Conservation (phyloP, 2,329 filamentous ascomycete species). For the Lasiodiplodia gonubiensis region DNA sequence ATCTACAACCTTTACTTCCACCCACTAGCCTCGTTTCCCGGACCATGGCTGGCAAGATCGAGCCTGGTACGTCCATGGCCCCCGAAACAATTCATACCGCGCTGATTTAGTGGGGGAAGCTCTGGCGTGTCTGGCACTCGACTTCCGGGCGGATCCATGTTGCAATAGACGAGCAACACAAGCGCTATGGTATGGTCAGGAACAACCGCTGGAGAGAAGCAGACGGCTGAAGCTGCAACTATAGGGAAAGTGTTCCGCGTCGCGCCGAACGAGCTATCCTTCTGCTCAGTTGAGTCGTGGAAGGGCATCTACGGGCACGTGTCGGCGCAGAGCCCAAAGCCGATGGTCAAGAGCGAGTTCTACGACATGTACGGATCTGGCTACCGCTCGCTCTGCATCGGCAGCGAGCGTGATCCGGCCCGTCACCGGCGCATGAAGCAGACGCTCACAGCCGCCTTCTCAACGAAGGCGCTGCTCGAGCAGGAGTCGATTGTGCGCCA, state of each 20-base stretch:
- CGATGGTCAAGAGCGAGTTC: constrained; percentile 38
- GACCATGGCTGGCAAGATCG: constrained; percentile 31
- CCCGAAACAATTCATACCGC: background rate
- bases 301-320: constrained; percentile 41
- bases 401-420: constrained; percentile 45
- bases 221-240: constrained; percentile 29
- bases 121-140: constrained; percentile 5
- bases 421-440: constrained; percentile 47
- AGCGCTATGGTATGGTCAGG: background rate
- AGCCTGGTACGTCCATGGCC: background rate
- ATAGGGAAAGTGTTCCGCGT: constrained; percentile 48
- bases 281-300: constrained; percentile 51
- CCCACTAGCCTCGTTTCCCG: constrained; percentile 40
- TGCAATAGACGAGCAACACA: background rate
- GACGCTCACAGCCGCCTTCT: constrained; percentile 49
- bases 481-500: constrained; percentile 48
- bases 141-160: background rate
- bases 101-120: background rate
- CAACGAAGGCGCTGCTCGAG: constrained; percentile 46
- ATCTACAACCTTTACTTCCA: constrained; percentile 35
- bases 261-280: constrained; percentile 50
- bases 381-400: constrained; percentile 45
- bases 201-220: no score
- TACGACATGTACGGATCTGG: constrained; percentile 36
- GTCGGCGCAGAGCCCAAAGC: constrained; percentile 36